Conservation (phyloP, 2,329 filamentous ascomycete species). For the Macrophomina phaseolina region DNA sequence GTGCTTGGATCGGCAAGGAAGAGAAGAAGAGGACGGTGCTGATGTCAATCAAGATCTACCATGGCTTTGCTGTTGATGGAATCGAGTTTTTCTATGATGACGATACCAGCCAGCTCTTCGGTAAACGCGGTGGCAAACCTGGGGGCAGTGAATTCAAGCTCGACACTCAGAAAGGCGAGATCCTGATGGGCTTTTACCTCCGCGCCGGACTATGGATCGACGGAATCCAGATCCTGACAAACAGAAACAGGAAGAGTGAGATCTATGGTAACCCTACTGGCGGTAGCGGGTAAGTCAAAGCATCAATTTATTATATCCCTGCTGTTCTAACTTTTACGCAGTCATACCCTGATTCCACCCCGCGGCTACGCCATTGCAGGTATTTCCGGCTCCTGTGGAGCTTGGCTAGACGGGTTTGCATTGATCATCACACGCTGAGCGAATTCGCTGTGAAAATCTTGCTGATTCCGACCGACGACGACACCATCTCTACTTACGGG, state of each 20-base stretch:
- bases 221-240: conserved; percentile 88
- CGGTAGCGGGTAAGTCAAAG: conserved; percentile 75
- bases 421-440: conserved; percentile 74
- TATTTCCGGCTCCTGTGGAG: conserved; percentile 78
- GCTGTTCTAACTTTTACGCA: conserved; percentile 48
- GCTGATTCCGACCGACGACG: not conserved
- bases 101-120: conserved; percentile 81
- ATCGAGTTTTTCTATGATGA: conserved; percentile 95
- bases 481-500: not conserved
- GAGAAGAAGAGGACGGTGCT: conserved; percentile 67
- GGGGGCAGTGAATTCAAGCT: conserved; percentile 78
- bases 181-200: conserved; percentile 83
- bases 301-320: not conserved
- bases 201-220: conserved; percentile 84
- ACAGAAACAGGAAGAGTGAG: conserved; percentile 81
- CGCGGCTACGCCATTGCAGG: conserved; percentile 88
- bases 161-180: conserved; percentile 84
- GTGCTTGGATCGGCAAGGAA: conserved; percentile 57
- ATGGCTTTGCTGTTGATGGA: conserved; percentile 78
- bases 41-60: conserved; percentile 75
- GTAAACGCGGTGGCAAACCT: conserved; percentile 73
- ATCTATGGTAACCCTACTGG: conserved; percentile 82
- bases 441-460: not conserved
- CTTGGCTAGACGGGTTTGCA: conserved; percentile 86
- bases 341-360: conserved; percentile 86